Base-by-base conservation (phyloP, 2,329 filamentous ascomycete species). In the Cytospora leucostoma region DNA sequence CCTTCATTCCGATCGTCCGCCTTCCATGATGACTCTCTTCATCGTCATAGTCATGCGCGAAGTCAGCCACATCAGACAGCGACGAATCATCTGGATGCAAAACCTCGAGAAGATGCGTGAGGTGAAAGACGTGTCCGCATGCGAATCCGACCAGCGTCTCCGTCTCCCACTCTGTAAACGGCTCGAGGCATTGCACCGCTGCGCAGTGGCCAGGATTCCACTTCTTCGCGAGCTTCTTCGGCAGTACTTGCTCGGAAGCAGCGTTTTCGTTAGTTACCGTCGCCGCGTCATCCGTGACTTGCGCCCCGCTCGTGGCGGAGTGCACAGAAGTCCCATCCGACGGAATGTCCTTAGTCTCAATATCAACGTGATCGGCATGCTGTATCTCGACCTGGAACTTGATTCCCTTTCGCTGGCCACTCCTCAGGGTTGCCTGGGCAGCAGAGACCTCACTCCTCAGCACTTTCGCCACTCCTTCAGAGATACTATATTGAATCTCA, bases 401-500 rank as follows among this genome's bases (percentile, higher is more conserved):
- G 72, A 99, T 91, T 0, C 90, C 95, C 68, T 88, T 90, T 57
- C 89, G 87, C 73, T 96, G 91, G 0, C 94, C 93, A 15, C 82
- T 86, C 0, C 94, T 86, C 21, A 98, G 80, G 4, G 87, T 88
- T 57, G 89, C 89, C 84, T 98, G 96, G 0, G 91, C 92, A 5
- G 85, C 82, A 0, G 89, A 88, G 0, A 99, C 94, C 76, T 99
- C 95, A 63, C 93, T 92, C 57, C 90, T 83, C 50, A 98, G 80
- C 0, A 98, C 93, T 61, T 87, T 86, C 0, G 95, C 93, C 4
- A 96, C 95, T 1, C 95, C 95, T 51, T 90, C 88, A 67, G 90
- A 94, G 72, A 99, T 97, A 70, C 90, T 95, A 73, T 91, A 88
- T 77, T 98, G 95, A 52, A 99, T 91, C 72, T 98, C 95, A 73